Base-by-base conservation (phyloP, 768 basidiomycete genomes). In the Trametopsis cervina region DNA sequence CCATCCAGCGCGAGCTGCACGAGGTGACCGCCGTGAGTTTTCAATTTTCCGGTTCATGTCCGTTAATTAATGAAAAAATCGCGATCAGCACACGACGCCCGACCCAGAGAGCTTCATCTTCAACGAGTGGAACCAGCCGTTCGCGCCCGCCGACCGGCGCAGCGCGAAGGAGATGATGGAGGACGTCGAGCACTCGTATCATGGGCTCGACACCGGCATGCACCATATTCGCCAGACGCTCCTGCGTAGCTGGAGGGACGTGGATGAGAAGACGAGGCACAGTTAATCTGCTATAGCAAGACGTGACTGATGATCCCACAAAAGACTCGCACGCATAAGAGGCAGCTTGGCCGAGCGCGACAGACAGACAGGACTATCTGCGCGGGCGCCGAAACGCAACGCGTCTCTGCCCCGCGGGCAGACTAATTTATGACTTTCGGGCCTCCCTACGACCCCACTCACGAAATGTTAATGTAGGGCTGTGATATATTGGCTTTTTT, bases 21-120 rank as follows among this genome's bases (percentile, higher is more conserved):
- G 79, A 85, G 60, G 80, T 89, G 60, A 85, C 83, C 10, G 76
- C 78, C 53, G 81, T 85, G 62, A 44, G 80, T 67, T 33, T 33
- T 33, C 29, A 15, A n/a, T n/a, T n/a, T n/a, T n/a, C n/a, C n/a
- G n/a, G n/a, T n/a, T n/a, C n/a, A n/a, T n/a, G 22, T 20, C 12
- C 24, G 38, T 41, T 42, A 29, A 33, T 43, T 62, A 13, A n/a
- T n/a, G n/a, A n/a, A n/a, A n/a, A n/a, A n/a, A n/a, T n/a, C n/a
- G n/a, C n/a, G n/a, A n/a, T n/a, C 47, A 63, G 78, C 81, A 84
- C 67, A 74, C 77, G 10, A 66, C 67, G 37, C 74, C 76, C 25
- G 68, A 77, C 20, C 78, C 82, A 0, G 60, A 70, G 13, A 54
- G 67, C 1, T 83, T 73, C 61, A 60, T 83, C 55, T 81, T 80